Evolutionary conservation across 2,329 filamentous ascomycete genomes (phyloP), one percentile per base, ranked within the genome.

Genomic region (Fusarium luffae): DNA sequence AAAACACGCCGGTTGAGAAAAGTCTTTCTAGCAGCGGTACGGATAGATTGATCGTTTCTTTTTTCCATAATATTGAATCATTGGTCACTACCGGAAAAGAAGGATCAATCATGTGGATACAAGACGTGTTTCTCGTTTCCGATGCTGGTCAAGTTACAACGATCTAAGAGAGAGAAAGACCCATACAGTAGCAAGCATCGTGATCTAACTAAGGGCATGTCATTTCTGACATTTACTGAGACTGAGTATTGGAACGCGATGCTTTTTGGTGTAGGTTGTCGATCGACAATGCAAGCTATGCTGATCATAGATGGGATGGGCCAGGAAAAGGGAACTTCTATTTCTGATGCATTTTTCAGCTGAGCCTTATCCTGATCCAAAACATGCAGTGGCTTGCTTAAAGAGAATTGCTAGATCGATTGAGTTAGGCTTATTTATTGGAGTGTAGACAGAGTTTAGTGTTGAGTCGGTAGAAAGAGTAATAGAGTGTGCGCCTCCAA

Each of bases 71-170:
- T 68, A 43, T 65, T 65, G 54, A 21, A 46, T 30, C 55, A 70
- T 69, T 69, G 63, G 68, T 49, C 47, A 51, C 28, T 49, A 34
- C n/a, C 21, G 19, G 32, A 44, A 70, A 48, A 52, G 50, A 59
- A 65, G 67, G 63, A 70, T 61, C 51, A 59, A 52, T 34, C 41
- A 21, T 57, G 68, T 70, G 68, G 68, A 68, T 59, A 54, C 37
- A 40, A 47, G 21, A 18, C 34, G 40, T 43, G 61, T 54, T 58
- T 66, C 66, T 56, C 56, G 65, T 54, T 56, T 49, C 30, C 58
- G 40, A 69, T 67, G 56, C 52, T 55, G 49, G 50, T 34, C 41
- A 28, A 48, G 61, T 63, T 52, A 42, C 44, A 68, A 40, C 16
- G 48, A 70, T 61, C 19, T 48, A 54, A 54, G 12, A 51, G 30